Evolutionary conservation across 371 early-diverging fungal genomes (phyloP).

Genomic region (Blakeslea trispora): DNA sequence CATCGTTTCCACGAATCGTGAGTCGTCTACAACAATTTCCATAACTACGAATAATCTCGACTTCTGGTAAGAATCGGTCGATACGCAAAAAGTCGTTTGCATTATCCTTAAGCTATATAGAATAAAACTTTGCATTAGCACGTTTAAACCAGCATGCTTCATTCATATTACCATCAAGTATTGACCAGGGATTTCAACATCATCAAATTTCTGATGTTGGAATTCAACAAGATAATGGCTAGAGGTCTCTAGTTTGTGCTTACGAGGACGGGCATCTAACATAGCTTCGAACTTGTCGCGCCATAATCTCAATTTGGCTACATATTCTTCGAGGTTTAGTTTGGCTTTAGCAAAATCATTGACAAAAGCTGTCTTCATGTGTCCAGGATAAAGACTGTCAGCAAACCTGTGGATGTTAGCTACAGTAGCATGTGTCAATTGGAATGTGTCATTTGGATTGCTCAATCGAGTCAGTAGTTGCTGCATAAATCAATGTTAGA

Average conservation of each 20-base stretch:
- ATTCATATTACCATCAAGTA: constrained; percentile 68
- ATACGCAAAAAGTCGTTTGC: constrained; percentile 93
- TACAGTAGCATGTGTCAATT: constrained; percentile 74
- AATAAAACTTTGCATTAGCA: no score
- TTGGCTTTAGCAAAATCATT: constrained; percentile 85
- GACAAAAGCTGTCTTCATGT: constrained; percentile 81
- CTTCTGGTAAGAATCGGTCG: constrained; percentile 90
- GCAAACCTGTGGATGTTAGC: constrained; percentile 85
- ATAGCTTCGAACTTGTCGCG: constrained; percentile 87
- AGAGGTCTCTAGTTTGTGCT: constrained; percentile 81
- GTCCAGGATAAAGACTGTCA: constrained; percentile 78
- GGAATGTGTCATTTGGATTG: constrained; percentile 66
- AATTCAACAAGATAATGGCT: constrained; percentile 95
- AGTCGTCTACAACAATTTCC: constrained; percentile 75
- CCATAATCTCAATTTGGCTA: constrained; percentile 83
- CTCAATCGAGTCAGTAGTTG: constrained; percentile 65
- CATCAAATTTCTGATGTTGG: constrained; percentile 96
- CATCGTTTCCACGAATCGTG: constrained; percentile 91
- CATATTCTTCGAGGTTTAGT: constrained; percentile 78
- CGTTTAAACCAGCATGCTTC: no score
- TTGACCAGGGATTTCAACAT: constrained; percentile 98
- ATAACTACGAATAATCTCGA: constrained; percentile 80
- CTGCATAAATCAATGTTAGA: constrained; percentile 30
- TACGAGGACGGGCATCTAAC: constrained; percentile 79
- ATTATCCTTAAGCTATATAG: constrained; percentile 65